Evolutionary conservation across 148 eudicot species (phyloP), one percentile per base, ranked within the genome.

Genomic region (Amaranthus cruentus): DNA sequence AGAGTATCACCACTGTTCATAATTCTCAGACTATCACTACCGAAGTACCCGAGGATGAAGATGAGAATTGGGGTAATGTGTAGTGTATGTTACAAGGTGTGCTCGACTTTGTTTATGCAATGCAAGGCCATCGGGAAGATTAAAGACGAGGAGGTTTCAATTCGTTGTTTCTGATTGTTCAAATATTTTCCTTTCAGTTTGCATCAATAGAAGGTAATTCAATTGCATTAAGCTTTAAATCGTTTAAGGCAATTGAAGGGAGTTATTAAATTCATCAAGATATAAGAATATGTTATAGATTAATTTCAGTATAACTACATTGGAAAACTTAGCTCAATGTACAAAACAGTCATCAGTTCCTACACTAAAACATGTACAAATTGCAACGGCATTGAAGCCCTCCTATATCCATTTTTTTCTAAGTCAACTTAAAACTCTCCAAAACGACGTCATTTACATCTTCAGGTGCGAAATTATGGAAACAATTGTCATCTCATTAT

Each of bases 401-500:
- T 18, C 54, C n/a, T 66, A 14, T n/a, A 57, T 73, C 73, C 69
- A 73, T 51, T 52, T 42, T 62, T 50, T 10, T 14, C 50, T 47
- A 44, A 4, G 9, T 72, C 44, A 66, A 12, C 57, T 47, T 6
- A 62, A 43, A 38, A 64, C 13, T n/a, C 8, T 47, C 9, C 6
- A 53, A 68, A 47, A 42, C 38, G 38, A 55, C 2, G 0, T 14
- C 18, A 70, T 68, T 54, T 6, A 61, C 51, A 42, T 21, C 9
- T 54, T 28, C 44, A 70, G 49, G 43, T 11, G 70, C 50, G 43
- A 62, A 15, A 49, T 42, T 62, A 18, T 0, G 9, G 15, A 8
- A 48, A 52, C 58, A 21, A 28, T 38, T 65, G 54, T 18, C 14
- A 2, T 61, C 63, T 89, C 80, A 85, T 49, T 80, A 83, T 47